These are phyloP conservation scores for Dryas octopetala DNA, from an alignment of 306 rosid genomes.

Conservation along the genomic window DNA sequence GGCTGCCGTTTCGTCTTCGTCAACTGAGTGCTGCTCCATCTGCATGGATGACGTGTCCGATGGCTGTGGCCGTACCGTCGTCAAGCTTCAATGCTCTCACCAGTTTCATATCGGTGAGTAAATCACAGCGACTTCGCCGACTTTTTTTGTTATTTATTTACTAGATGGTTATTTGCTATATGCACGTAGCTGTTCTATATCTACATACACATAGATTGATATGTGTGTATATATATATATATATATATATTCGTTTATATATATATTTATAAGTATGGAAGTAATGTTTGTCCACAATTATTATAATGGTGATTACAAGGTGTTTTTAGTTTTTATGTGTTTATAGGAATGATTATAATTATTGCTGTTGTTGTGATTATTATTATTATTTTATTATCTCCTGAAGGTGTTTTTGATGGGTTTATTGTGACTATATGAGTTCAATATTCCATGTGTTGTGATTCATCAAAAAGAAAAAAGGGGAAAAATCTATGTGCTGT, in stretches of 20 bases:
- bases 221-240: too few relatives aligned
- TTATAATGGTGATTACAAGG: too few relatives aligned
- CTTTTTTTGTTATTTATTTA: background rate
- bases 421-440: background rate
- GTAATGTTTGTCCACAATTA: background rate
- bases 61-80: conserved; percentile 8
- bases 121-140: background rate
- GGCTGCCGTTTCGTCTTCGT: background rate
- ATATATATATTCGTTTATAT: too few relatives aligned
- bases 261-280: background rate
- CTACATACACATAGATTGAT: too few relatives aligned
- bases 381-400: background rate
- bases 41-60: conserved; percentile 15
- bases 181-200: too few relatives aligned
- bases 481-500: background rate
- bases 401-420: background rate
- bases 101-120: conserved; percentile 25
- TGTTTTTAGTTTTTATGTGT: too few relatives aligned
- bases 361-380: too few relatives aligned
- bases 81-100: conserved; percentile 22
- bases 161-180: background rate
- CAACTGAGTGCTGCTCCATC: background rate
- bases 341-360: too few relatives aligned
- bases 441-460: background rate
- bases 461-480: background rate